Evolutionary conservation across 1,139 yeast genomes (phyloP).

Genomic region (Candida mesenterica): DNA sequence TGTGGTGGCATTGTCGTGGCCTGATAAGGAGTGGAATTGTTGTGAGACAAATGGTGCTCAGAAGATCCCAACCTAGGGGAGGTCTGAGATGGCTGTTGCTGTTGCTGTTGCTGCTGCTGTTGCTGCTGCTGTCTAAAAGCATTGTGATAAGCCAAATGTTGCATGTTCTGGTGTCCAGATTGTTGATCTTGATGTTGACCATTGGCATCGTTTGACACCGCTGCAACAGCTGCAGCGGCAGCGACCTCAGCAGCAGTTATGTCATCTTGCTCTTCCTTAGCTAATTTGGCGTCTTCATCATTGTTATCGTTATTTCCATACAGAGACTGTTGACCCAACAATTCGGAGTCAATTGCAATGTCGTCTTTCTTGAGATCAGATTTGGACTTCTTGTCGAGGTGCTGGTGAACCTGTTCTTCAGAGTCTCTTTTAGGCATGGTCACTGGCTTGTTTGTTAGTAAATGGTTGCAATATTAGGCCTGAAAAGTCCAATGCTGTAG

Average conservation of each 20-base stretch:
- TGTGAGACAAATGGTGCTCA: constrained; percentile 9
- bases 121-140: constrained; percentile 27
- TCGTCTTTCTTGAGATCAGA: constrained; percentile 33
- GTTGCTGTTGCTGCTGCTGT: constrained; percentile 10
- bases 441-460: constrained; percentile 5
- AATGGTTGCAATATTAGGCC: constrained; percentile 6
- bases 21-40: constrained; percentile 15
- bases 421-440: constrained; percentile 32
- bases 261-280: constrained; percentile 20
- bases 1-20: constrained; percentile 39
- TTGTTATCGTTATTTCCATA: constrained; percentile 21
- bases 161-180: constrained; percentile 23
- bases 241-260: constrained; percentile 33
- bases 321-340: constrained; percentile 45
- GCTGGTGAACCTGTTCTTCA: constrained; percentile 19
- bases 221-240: constrained; percentile 35
- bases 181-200: constrained; percentile 16
- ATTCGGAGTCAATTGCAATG: constrained; percentile 47
- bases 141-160: constrained; percentile 32
- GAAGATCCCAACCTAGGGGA: constrained; percentile 12
- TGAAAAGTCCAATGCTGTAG: background rate
- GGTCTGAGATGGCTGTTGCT: constrained; percentile 16
- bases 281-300: constrained; percentile 12
- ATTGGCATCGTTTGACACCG: constrained; percentile 22
- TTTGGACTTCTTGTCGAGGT: constrained; percentile 24